Base-by-base conservation (phyloP, 805 yeast genomes). In the Yamadazyma insecticola region DNA sequence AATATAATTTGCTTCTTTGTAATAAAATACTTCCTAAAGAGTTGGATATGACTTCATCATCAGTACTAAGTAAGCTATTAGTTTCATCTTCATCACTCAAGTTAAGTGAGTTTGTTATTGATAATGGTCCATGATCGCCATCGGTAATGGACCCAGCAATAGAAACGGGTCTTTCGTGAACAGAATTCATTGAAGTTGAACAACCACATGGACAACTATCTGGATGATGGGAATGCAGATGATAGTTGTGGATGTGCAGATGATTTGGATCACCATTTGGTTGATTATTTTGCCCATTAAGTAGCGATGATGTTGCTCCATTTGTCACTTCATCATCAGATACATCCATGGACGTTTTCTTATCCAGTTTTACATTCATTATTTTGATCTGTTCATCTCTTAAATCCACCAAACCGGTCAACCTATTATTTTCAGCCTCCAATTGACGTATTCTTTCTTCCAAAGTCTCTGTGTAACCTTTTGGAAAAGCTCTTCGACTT, bases 401-500 rank as follows among this genome's bases (percentile, higher is more conserved):
- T 34, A 78, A 53, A 37, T 77, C 81, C 24, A 84, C 48, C 28
- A 81, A 50, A 7, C 84, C 82, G 20, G 72, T 66, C 16, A 88
- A 56, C 47, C 82, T 72, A 41, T 76, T 74, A 52, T 85, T 86
- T 47, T 87, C 95, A 3, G 81, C 74, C 53, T 87, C 95, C 14
- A 89, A 65, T 49, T 82, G 92, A 29, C 96, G 66, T n/a, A 88
- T 79, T 30, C 95, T 65, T 48, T 86, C 94, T 51, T 88, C 97
- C 32, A 88, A 55, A 2, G 88, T 79, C 57, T 88, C 96, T 0
- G 96, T 88, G 48, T 88, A 88, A 0, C 96, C 96, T 51, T 94
- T 70, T 0, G 96, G 96, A 48, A 81, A 88, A 0, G 95, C 90
- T 40, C 89, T 67, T 36, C 96, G 70, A 1, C 89, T 74, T n/a